phyloP scores from a whole-genome alignment of 495 filamentous ascomycete species.

The Polyplosphaeria fusca region DNA sequence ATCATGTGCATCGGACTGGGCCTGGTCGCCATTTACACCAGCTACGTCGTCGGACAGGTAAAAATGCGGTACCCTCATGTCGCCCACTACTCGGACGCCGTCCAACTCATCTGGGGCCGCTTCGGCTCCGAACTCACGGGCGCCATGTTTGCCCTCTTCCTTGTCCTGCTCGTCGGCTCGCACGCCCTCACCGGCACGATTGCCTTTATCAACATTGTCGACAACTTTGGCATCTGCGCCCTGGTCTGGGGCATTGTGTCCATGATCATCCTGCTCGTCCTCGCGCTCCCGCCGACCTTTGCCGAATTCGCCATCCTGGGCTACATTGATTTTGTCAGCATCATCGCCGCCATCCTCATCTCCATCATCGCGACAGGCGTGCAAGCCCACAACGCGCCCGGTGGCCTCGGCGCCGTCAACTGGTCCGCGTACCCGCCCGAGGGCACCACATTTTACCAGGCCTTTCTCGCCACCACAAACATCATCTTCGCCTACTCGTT shows the following conservation, averaged over 20 bases:
- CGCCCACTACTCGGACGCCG: conserved; percentile 68
- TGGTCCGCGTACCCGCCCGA: conserved; percentile 35
- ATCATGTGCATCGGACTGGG: conserved; percentile 61
- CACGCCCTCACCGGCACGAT: conserved; percentile 36
- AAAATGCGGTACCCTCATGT: conserved; percentile 69
- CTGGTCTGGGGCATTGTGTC: conserved; percentile 33
- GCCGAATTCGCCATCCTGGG: conserved; percentile 41
- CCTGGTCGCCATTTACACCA: conserved; percentile 69
- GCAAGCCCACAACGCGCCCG: conserved; percentile 28
- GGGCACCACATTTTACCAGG: conserved; percentile 27
- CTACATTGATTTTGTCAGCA: conserved; percentile 59
- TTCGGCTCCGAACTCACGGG: conserved; percentile 31
- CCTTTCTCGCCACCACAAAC: conserved; percentile 64
- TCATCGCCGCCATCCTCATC: conserved; percentile 62
- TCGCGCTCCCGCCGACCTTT: conserved; percentile 44
- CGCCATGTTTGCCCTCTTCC: conserved; percentile 31
- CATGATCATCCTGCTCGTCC: conserved; percentile 29
- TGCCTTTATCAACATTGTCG: conserved; percentile 33
- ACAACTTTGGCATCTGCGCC: conserved; percentile 27
- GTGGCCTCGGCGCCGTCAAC: conserved; percentile 38
- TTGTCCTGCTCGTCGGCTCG: conserved; percentile 29
- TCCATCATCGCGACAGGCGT: conserved; percentile 56
- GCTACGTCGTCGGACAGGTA: conserved; percentile 75
- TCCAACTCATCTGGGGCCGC: conserved; percentile 57
- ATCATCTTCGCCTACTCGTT: conserved; percentile 74